Percentiles rank a stretch among this genome's conserved stretches.
These are phyloP conservation scores for Ascoidea asiatica DNA, from an alignment of 805 yeast genomes.

Conservation along the genomic window DNA sequence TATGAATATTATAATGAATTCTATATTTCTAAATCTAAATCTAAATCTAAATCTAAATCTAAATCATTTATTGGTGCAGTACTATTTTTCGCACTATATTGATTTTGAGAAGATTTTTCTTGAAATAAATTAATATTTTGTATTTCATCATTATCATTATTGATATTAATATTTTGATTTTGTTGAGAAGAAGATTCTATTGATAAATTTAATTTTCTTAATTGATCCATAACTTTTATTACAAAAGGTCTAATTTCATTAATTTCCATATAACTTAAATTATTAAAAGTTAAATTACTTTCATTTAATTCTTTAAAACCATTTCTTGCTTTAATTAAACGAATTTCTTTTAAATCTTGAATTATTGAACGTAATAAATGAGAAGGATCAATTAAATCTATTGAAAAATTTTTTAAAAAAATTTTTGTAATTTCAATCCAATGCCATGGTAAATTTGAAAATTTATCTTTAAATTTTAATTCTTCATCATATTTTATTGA, in stretches of 20 bases:
- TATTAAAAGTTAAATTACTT: slow-evolving; percentile 70
- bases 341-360: slow-evolving; percentile 75
- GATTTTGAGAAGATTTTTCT: background rate
- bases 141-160: background rate
- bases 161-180: background rate
- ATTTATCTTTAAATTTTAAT: slow-evolving; percentile 36
- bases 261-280: slow-evolving; percentile 71
- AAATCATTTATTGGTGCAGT: too few relatives aligned
- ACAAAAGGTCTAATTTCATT: slow-evolving; percentile 82
- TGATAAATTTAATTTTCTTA: slow-evolving; percentile 40
- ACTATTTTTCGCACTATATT: too few relatives aligned
- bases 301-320: slow-evolving; percentile 75
- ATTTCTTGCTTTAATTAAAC: slow-evolving; percentile 67
- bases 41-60: too few relatives aligned
- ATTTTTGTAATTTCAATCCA: slow-evolving; percentile 79
- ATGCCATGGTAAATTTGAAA: slow-evolving; percentile 67
- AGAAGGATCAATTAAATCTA: slow-evolving; percentile 65
- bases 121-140: too few relatives aligned
- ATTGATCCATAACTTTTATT: slow-evolving; percentile 64
- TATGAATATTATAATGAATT: too few relatives aligned
- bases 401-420: slow-evolving; percentile 52
- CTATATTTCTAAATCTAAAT: too few relatives aligned
- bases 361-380: slow-evolving; percentile 56
- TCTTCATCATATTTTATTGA: slow-evolving; percentile 56
- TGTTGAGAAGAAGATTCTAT: slow-evolving; percentile 1